Evolutionary conservation across 2,329 filamentous ascomycete genomes (phyloP).

Genomic region (Pyricularia sp.): DNA sequence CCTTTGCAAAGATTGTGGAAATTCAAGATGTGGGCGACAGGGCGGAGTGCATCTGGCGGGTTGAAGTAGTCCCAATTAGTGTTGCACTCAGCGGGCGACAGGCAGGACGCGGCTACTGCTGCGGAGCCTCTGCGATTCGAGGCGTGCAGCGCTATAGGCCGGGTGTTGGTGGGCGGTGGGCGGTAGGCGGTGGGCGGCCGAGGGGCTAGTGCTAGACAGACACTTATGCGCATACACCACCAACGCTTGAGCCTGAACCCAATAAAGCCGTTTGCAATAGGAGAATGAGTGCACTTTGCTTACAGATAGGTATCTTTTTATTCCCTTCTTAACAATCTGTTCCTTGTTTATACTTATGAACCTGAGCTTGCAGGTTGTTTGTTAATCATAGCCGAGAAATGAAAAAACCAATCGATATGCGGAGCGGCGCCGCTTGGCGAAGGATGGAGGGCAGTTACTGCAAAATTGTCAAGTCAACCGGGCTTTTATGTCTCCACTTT

Average conservation of each 20-base stretch:
- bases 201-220: neutral
- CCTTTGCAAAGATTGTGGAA: neutral
- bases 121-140: neutral
- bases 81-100: neutral
- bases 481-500: neutral
- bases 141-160: neutral
- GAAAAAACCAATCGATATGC: neutral
- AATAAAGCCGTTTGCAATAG: neutral
- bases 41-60: constrained; percentile 4
- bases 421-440: neutral
- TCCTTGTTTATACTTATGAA: neutral
- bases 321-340: neutral
- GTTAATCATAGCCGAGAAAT: neutral
- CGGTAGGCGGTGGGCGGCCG: neutral
- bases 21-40: neutral
- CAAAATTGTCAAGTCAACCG: neutral
- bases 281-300: neutral
- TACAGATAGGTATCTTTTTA: neutral
- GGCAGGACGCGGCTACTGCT: neutral
- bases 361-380: neutral
- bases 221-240: neutral
- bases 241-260: neutral
- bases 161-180: neutral
- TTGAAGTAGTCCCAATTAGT: neutral
- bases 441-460: neutral